phyloP scores from a whole-genome alignment of 768 basidiomycete genomes.

The Crepidotus variabilis region DNA sequence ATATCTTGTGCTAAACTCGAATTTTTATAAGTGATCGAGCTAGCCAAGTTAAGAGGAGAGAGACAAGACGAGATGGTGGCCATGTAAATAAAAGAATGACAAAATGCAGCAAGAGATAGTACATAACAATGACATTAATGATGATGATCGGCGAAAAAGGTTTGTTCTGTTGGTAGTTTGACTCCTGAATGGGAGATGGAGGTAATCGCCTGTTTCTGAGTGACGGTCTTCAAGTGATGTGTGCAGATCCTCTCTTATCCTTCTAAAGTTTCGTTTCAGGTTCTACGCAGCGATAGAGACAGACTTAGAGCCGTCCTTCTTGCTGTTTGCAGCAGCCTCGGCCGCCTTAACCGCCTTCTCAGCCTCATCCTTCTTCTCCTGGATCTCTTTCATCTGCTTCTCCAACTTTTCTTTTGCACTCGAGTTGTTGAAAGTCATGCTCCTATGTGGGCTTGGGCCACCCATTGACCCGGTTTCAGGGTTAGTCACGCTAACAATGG shows the following conservation, averaged over 20 bases:
- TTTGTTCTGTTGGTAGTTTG: neutral
- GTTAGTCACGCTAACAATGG: slow-evolving; percentile 55
- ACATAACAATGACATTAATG: too few relatives aligned
- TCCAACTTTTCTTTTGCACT: slow-evolving; percentile 41
- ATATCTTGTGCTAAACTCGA: too few relatives aligned
- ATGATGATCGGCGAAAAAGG: too few relatives aligned
- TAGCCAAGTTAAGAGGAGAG: neutral
- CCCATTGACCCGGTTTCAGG: slow-evolving; percentile 69
- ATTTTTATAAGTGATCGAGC: too few relatives aligned
- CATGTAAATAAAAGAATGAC: neutral
- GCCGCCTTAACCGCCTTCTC: slow-evolving; percentile 67
- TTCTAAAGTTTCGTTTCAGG: neutral
- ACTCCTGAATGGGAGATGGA: neutral
- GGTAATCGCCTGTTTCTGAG: neutral
- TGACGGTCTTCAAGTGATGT: too few relatives aligned
- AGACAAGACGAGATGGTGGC: neutral
- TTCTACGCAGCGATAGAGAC: slow-evolving; percentile 40
- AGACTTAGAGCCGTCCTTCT: slow-evolving; percentile 56
- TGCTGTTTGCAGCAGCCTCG: slow-evolving; percentile 54
- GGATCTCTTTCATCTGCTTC: slow-evolving; percentile 51
- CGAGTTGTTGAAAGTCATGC: slow-evolving; percentile 64
- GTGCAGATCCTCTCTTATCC: neutral
- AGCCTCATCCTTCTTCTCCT: slow-evolving; percentile 59
- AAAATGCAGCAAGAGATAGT: neutral
- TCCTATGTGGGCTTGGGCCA: slow-evolving; percentile 61